Evolutionary conservation across 225 moss, liverwort and hornwort genomes (phyloP), one percentile per base, ranked within the genome.

Genomic region (Thuidium tamariscinum): DNA sequence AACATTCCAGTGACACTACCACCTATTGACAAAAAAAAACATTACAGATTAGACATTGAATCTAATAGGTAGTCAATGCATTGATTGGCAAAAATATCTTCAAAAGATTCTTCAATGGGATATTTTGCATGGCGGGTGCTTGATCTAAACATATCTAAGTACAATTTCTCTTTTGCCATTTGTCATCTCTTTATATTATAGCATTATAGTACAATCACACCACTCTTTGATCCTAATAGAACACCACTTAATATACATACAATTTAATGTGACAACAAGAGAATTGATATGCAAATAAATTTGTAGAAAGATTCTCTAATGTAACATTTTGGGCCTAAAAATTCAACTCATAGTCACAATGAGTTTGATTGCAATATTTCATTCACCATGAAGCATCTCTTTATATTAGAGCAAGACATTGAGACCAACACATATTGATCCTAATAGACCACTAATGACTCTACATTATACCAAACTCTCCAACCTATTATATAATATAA

Each of bases 221-320:
- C n/a, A 65, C 19, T 34, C n/a, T 64, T n/a, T 65, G 18, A 65
- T n/a, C 9, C n/a, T 34, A 64, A 5, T 2, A 34, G 1, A n/a
- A 18, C 10, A n/a, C 10, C 20, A 5, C 4, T 65, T 16, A 65
- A 10, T 62, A 9, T 17, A 34, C 9, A 34, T 64, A 17, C 17
- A 64, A 0, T 30, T 26, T n/a, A 64, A 64, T 32, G 8, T 64
- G 1, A 5, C 14, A 64, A n/a, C 16, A 64, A 64, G 1, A 64
- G 19, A 10, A n/a, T 64, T 10, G 10, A 64, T 2, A n/a, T 18
- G 5, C 64, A n/a, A 19, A n/a, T 34, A 7, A n/a, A 19, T 34
- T 5, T 5, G 0, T 18, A n/a, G 3, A 64, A n/a, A 34, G 10
- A n/a, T 65, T 5, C 19, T 8, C 0, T n/a, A 1, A n/a, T 65